Conservation (phyloP, 2,329 filamentous ascomycete genomes). For the Boeremia lycopersici region DNA sequence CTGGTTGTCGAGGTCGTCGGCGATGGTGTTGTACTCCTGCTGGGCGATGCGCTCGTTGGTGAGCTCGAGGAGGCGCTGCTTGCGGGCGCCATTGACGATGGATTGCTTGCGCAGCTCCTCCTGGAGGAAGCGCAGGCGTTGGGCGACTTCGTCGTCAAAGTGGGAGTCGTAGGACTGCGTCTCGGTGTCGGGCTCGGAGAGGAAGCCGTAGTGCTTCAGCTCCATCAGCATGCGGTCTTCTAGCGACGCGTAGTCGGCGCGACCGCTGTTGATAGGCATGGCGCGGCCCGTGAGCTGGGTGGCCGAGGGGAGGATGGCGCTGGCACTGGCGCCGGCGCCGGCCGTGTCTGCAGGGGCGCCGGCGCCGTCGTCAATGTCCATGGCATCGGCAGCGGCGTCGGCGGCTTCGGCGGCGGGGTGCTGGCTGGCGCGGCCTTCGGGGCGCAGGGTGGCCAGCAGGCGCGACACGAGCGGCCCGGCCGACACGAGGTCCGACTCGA, state of each 20-base stretch:
- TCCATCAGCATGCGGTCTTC: slow-evolving; percentile 93
- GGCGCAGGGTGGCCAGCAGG: slow-evolving; percentile 78
- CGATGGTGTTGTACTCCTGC: slow-evolving; percentile 95
- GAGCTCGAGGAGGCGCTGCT: slow-evolving; percentile 82
- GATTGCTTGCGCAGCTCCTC: slow-evolving; percentile 80
- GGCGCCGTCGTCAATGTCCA: slow-evolving; percentile 55
- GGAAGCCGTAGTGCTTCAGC: slow-evolving; percentile 85
- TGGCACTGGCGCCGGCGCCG: slow-evolving; percentile 42
- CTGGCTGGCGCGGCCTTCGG: slow-evolving; percentile 69
- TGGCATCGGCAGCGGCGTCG: slow-evolving; percentile 55
- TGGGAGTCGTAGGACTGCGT: slow-evolving; percentile 84
- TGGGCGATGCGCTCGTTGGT: slow-evolving; percentile 92
- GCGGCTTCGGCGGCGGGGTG: slow-evolving; percentile 62
- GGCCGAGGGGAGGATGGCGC: slow-evolving; percentile 73
- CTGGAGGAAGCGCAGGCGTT: slow-evolving; percentile 84
- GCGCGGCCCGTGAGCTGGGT: slow-evolving; percentile 82
- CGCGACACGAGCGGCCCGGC: slow-evolving; percentile 85
- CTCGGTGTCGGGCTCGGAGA: slow-evolving; percentile 72
- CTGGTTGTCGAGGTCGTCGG: slow-evolving; percentile 93
- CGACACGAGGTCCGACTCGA: slow-evolving; percentile 87
- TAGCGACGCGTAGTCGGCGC: slow-evolving; percentile 82
- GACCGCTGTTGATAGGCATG: slow-evolving; percentile 63
- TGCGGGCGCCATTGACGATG: slow-evolving; percentile 87
- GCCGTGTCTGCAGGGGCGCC: slow-evolving; percentile 41
- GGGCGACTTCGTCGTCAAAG: slow-evolving; percentile 92